Percentiles rank a stretch among this genome's conserved stretches.
Evolutionary conservation across 129 eudicot genomes (phyloP).

Genomic region (Flaveria brownii): DNA sequence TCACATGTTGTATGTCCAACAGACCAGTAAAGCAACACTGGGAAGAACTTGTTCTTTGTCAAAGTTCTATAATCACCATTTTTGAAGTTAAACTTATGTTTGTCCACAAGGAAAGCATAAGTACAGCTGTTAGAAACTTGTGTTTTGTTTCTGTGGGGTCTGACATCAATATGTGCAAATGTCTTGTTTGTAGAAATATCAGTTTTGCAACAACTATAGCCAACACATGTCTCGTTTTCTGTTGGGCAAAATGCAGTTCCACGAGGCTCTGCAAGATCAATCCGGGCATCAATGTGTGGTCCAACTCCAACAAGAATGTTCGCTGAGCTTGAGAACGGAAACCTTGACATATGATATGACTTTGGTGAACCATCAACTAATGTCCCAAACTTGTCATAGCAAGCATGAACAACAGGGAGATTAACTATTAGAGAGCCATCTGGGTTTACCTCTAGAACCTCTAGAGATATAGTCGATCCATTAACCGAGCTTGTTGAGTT

Average conservation of each 20-base stretch:
- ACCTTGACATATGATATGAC: not conserved
- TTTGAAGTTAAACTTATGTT: not conserved
- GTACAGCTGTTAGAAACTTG: not conserved
- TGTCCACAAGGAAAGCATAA: conserved; percentile 33
- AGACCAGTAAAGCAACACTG: conserved; percentile 27
- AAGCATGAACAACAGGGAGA: conserved; percentile 24
- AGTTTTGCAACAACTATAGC: conserved; percentile 7
- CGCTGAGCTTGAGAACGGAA: conserved; percentile 28
- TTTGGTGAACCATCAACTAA: not conserved
- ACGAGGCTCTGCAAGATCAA: not conserved
- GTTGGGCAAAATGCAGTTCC: not conserved
- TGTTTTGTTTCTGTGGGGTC: not conserved
- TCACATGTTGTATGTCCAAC: conserved; percentile 28
- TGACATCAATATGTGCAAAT: not conserved
- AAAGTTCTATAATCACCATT: not conserved
- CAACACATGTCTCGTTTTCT: not conserved
- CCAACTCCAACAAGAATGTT: conserved; percentile 27
- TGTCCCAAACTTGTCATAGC: conserved; percentile 10
- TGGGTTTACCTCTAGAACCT: conserved; percentile 18
- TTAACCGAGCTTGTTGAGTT: too few species aligned
- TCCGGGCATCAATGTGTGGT: not conserved
- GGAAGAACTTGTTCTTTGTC: conserved; percentile 2
- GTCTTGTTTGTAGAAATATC: conserved; percentile 6
- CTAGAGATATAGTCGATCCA: not conserved
- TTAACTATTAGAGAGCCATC: conserved; percentile 28